Evolutionary conservation across 2,329 filamentous ascomycete species (phyloP).

Genomic region (Fusarium miscanthi): DNA sequence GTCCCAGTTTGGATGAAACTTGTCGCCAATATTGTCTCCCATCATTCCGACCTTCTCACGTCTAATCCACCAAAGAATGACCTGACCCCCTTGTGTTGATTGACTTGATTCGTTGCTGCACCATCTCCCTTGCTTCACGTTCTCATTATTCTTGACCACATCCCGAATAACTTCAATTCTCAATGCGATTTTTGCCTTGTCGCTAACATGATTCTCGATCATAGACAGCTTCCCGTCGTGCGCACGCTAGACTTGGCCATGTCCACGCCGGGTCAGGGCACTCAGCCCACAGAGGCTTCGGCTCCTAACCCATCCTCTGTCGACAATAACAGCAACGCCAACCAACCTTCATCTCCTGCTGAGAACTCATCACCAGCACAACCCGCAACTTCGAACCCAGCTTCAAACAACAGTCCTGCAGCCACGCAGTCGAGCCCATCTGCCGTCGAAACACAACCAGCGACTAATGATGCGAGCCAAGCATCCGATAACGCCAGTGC

Average conservation of each 20-base stretch:
- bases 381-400: conserved; percentile 15
- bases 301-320: conserved; percentile 25
- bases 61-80: neutral
- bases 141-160: conserved; percentile 3
- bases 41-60: conserved; percentile 30
- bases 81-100: conserved; percentile 23
- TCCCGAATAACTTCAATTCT: conserved; percentile 1
- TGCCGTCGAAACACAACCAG: neutral
- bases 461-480: conserved; percentile 13
- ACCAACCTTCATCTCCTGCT: conserved; percentile 15
- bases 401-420: conserved; percentile 13
- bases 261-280: conserved; percentile 44
- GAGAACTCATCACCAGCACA: conserved; percentile 12
- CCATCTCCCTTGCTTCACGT: conserved; percentile 17
- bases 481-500: conserved; percentile 18
- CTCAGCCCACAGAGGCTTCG: conserved; percentile 38
- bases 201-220: conserved; percentile 51
- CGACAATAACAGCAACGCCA: conserved; percentile 22
- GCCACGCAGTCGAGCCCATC: conserved; percentile 18
- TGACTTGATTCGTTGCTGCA: conserved; percentile 13
- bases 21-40: conserved; percentile 24
- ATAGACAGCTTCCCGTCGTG: conserved; percentile 44
- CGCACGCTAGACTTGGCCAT: conserved; percentile 48
- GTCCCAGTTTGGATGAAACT: conserved; percentile 2
- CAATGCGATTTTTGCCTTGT: conserved; percentile 15